Conservation (phyloP, 345 rosid species). For the Trapa incisa region DNA sequence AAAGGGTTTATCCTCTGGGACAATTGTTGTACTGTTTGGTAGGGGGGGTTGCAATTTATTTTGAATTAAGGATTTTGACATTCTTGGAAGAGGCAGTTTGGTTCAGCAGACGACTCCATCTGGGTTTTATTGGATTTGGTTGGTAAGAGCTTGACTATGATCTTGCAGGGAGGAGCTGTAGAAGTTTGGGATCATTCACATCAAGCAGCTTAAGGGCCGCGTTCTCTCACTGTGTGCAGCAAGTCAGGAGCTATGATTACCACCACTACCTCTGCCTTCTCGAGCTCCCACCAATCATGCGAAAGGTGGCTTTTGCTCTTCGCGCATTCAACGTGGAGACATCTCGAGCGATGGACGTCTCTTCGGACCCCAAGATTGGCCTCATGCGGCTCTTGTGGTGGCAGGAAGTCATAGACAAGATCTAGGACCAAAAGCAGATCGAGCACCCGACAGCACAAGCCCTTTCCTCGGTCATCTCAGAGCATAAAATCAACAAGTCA, state of each 20-base stretch:
- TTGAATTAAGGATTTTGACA: neutral
- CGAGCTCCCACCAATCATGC: constrained; percentile 63
- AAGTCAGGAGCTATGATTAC: constrained; percentile 83
- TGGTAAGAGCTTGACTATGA: neutral
- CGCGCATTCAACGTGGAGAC: constrained; percentile 91
- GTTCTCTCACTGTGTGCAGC: constrained; percentile 73
- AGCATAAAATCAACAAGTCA: constrained; percentile 52
- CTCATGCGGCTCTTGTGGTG: constrained; percentile 92
- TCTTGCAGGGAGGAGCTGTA: neutral
- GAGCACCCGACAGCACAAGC: constrained; percentile 79
- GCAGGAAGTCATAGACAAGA: constrained; percentile 85
- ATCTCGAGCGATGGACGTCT: constrained; percentile 84
- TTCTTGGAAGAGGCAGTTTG: neutral
- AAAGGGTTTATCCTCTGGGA: neutral
- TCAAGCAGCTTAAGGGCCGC: constrained; percentile 51
- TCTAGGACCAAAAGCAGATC: constrained; percentile 47
- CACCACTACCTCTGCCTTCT: constrained; percentile 97
- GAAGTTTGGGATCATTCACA: constrained; percentile 11
- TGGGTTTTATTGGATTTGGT: neutral
- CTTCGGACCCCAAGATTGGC: constrained; percentile 85
- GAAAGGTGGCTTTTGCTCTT: constrained; percentile 85
- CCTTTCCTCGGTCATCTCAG: constrained; percentile 58
- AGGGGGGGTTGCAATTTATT: neutral
- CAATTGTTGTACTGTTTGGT: neutral
- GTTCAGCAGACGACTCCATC: neutral